Base-by-base conservation (phyloP, 2,329 filamentous ascomycete genomes). In the Microdochium paspali region DNA sequence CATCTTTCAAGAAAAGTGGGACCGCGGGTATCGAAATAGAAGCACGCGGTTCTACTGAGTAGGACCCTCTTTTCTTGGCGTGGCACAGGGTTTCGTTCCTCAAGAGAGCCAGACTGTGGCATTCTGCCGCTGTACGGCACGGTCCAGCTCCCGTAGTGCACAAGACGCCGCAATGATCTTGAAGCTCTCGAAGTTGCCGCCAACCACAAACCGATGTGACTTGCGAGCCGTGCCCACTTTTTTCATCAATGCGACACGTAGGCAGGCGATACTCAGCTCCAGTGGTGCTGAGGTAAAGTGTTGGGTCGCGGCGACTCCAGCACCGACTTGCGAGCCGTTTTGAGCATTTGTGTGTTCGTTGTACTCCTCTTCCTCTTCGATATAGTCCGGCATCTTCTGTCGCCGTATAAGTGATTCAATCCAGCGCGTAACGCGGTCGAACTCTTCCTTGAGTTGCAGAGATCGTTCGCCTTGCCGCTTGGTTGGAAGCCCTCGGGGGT, bases 391-490 rank as follows among this genome's bases (percentile, higher is more conserved):
- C 23, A 25, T 26, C 12, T 46, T 45, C 18, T 54, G 54, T 46
- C 59, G 62, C 21, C 61, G 61, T 46, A 71, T 66, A 42, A 68
- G 55, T 5, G 60, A 59, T 20, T 66, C 63, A 10, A 68, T 62
- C 63, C 66, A 72, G 2, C 62, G 58, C 13, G 70, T 62, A 40
- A 74, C 66, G 9, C 68, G 65, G 40, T 75, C 71, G 44, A 73
- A 77, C 44, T 73, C 72, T 13, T 77, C 74, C 46, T 69, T 72
- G 20, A 80, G 65, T 53, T 72, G 73, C 44, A 68, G 61, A 2
- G 75, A 78, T 2, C 66, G 64, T 44, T 80, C 76, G 2, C 74
- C 69, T 52, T 79, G 73, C 2, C 73, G 69, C 10, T 63, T 62
- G 0, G 70, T 76, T 58, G 76, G 76, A 0, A 63, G 53, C 0